phyloP scores from a whole-genome alignment of 2,329 filamentous ascomycete genomes.

The Clarireedia homoeocarpa region DNA sequence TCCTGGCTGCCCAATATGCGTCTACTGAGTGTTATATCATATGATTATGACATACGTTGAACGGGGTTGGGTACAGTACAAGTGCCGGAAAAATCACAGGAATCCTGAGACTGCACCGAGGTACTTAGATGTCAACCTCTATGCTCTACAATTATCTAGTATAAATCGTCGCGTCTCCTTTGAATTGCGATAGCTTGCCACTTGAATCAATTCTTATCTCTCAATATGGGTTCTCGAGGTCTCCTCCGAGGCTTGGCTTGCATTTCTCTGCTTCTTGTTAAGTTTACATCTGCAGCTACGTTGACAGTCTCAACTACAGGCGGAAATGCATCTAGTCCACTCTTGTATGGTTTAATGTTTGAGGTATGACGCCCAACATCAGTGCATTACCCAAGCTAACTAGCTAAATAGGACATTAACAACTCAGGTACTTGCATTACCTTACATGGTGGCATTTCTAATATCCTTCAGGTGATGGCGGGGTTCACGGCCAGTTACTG shows the following conservation, averaged over 20 bases:
- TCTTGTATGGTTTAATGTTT: constrained; percentile 17
- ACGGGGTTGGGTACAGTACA: too few relatives aligned
- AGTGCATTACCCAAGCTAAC: not conserved
- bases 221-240: not conserved
- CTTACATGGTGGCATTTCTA: not conserved
- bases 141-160: too few relatives aligned
- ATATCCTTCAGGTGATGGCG: constrained; percentile 45
- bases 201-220: not conserved
- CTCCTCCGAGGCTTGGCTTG: not conserved
- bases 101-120: too few relatives aligned
- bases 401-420: constrained; percentile 4
- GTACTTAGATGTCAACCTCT: too few relatives aligned
- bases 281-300: not conserved
- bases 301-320: constrained; percentile 13
- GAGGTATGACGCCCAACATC: constrained; percentile 7
- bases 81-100: too few relatives aligned
- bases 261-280: not conserved
- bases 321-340: constrained; percentile 16
- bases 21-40: too few relatives aligned
- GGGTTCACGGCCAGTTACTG: constrained; percentile 63
- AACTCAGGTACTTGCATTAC: not conserved
- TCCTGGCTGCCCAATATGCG: too few relatives aligned
- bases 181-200: too few relatives aligned
- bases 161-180: too few relatives aligned
- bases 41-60: too few relatives aligned